Base-by-base conservation (phyloP, 495 filamentous ascomycete species). In the Aspergillus sclerotioniger region DNA sequence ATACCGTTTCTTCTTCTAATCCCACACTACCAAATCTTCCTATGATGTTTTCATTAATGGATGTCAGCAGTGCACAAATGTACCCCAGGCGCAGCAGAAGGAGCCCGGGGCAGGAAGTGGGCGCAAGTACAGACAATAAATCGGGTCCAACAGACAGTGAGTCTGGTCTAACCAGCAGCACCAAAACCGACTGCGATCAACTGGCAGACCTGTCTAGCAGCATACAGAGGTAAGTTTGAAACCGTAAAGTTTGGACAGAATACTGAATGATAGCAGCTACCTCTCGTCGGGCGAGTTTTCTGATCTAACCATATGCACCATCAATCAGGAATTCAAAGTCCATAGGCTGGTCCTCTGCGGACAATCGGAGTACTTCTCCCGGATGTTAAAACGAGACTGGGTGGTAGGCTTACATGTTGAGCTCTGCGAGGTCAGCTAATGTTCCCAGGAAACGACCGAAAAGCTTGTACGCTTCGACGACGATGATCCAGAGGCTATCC, bases 291-390 rank as follows among this genome's bases (percentile, higher is more conserved):
- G 55, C 4, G 41, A 71, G 31, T 75, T 72, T 59, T 65, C 73
- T 17, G 74, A 79, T 58, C 52, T 80, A 33, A 70, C 58, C 8
- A 68, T 81, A 43, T 56, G 32, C n/a, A 75, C 70, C 39, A 49
- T 55, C 3, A 62, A 62, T 8, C 62, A 67, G 19, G 51, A 63
- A 45, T 76, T 73, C 60, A 64, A 70, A 12, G 71, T 74, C 12
- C 76, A 80, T 59, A 62, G 67, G 13, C 51, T 65, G 8, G 58
- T 78, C 13, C 53, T 77, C 44, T 77, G 74, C 53, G 48, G 65
- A 21, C 71, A 72, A 50, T 80, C 74, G 1, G 61, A 66, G 17
- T 74, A 70, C 54, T 76, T 80, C 54, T 63, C 63, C 28, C 62
- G 62, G 35, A 47, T 71, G 32, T 72, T 66, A 43, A 59, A 61